Evolutionary conservation across 176 grass and related monocot genomes (phyloP), one percentile per base, ranked within the genome.

Genomic region (Bromus sterilis): DNA sequence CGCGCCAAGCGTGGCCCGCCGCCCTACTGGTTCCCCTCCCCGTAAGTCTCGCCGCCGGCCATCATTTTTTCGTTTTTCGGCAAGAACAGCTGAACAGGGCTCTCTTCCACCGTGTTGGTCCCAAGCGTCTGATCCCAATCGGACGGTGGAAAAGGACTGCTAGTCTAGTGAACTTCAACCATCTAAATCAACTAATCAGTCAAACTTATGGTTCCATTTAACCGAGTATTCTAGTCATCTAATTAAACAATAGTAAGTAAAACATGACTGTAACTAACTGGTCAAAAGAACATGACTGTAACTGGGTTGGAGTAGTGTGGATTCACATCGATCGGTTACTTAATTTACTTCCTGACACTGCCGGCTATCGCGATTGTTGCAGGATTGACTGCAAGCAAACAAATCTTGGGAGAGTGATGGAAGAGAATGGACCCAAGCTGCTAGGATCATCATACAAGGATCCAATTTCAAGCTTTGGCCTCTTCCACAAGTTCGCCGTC

Each of bases 321-420:
- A 48, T 59, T 30, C 8, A n/a, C 4, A 23, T 69, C 26, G 31
- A 56, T 39, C 7, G 24, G 23, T 37, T 37, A 11, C 3, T 6
- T 18, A 44, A n/a, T 62, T 57, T 9, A 74, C 18, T 78, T 77
- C 21, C 10, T 62, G 68, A 32, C 30, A 33, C 3, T n/a, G n/a
- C n/a, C n/a, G 42, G 44, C 13, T 55, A 21, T 40, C 82, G 69
- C 0, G 21, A 43, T 51, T 31, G 64, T 86, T 10, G 7, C 84
- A 98, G 95, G 82, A 65, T n/a, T 63, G 77, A 84, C 6, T 88
- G 64, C 34, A 95, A 91, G n/a, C 81, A 91, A 65, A 98, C 90
- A 26, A 98, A 98, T 92, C 81, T 98, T 53, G 92, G 95, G 71
- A 89, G 76, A 80, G 16, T 94, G 64, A 95, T 98, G 95, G 92